Conservation (phyloP, 257 asterid species). For the Ilex aquifolium region DNA sequence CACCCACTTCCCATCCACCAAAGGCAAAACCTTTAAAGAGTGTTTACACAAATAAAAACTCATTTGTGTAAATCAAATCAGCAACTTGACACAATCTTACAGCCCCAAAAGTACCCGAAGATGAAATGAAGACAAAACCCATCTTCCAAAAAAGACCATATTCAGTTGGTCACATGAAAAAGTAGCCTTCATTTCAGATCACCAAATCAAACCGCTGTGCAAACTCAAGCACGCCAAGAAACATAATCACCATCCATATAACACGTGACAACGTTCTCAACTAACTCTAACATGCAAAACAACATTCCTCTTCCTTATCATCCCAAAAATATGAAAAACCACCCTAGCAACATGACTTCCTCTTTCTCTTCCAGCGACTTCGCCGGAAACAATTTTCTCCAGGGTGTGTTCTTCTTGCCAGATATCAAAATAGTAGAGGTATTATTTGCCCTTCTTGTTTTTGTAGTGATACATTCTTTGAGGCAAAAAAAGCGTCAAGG, state of each 20-base stretch:
- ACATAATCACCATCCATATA: conserved; percentile 18
- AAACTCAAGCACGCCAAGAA: conserved; percentile 40
- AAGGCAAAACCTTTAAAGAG: not conserved
- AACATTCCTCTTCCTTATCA: conserved; percentile 25
- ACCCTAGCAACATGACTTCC: conserved; percentile 9
- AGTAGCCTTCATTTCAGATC: conserved; percentile 37
- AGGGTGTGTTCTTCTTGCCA: conserved; percentile 21
- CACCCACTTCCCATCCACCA: conserved; percentile 14
- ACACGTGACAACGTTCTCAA: conserved; percentile 32
- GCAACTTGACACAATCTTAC: not conserved
- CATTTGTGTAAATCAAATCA: not conserved
- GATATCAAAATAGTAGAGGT: conserved; percentile 64
- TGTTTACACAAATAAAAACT: not conserved
- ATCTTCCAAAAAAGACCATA: conserved; percentile 15
- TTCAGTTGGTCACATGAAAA: conserved; percentile 8
- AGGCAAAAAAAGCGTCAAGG: conserved; percentile 48
- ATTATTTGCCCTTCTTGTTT: conserved; percentile 41
- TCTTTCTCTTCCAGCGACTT: not conserved
- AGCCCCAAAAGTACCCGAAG: not conserved
- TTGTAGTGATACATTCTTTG: conserved; percentile 37
- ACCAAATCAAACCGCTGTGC: conserved; percentile 30
- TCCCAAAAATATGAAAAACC: conserved; percentile 31
- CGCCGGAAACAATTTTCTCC: not conserved
- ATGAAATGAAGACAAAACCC: conserved; percentile 1
- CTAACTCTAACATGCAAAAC: conserved; percentile 32